Conservation (phyloP, 768 basidiomycete species). For the Podaxis sp. region DNA sequence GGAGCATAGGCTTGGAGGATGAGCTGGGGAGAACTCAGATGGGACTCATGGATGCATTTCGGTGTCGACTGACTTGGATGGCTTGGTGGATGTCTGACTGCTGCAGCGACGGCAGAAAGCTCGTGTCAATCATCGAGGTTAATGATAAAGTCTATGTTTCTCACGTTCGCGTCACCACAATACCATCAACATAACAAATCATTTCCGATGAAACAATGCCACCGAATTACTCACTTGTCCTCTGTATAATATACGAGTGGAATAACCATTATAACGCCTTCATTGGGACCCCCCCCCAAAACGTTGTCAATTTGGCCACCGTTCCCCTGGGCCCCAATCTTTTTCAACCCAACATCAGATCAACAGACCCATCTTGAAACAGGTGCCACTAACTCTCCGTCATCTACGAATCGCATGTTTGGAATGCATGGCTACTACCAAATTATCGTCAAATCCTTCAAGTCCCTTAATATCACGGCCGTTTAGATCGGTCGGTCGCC, state of each 20-base stretch:
- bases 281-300: background rate
- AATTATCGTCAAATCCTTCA: too few relatives aligned
- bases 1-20: slow-evolving; percentile 69
- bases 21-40: slow-evolving; percentile 39
- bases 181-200: background rate
- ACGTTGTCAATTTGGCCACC: background rate
- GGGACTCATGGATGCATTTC: slow-evolving; percentile 18
- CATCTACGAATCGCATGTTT: too few relatives aligned
- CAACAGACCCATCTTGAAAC: too few relatives aligned
- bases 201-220: background rate
- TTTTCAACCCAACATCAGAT: too few relatives aligned
- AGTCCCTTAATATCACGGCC: too few relatives aligned
- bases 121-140: slow-evolving; percentile 28
- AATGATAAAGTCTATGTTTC: slow-evolving; percentile 12
- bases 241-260: background rate
- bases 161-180: background rate
- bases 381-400: too few relatives aligned
- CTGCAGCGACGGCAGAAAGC: slow-evolving; percentile 53
- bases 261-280: background rate
- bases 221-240: background rate
- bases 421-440: too few relatives aligned
- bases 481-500: too few relatives aligned
- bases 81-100: slow-evolving; percentile 56
- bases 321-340: too few relatives aligned
- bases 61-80: slow-evolving; percentile 47